These are phyloP conservation scores for Stagonosporopsis vannaccii DNA, from an alignment of 2,329 filamentous ascomycete species.

Conservation along the genomic window DNA sequence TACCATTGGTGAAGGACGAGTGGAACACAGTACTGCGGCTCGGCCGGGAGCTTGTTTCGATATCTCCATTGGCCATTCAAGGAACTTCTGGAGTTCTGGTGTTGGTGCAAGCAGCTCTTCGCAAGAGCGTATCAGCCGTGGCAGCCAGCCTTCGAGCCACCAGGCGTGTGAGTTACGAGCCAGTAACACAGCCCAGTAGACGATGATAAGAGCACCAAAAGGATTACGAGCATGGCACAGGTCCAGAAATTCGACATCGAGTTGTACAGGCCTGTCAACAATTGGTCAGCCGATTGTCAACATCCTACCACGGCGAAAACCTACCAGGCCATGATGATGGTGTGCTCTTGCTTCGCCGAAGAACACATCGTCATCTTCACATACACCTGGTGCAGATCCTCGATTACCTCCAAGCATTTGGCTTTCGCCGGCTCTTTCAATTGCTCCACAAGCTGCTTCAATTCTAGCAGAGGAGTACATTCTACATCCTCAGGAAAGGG, in stretches of 20 bases:
- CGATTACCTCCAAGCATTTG: slow-evolving; percentile 32
- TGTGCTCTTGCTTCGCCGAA: slow-evolving; percentile 1
- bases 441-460: slow-evolving; percentile 9
- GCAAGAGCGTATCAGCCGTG: slow-evolving; percentile 31
- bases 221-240: slow-evolving; percentile 28
- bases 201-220: slow-evolving; percentile 35
- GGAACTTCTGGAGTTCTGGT: slow-evolving; percentile 37
- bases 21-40: background rate
- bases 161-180: slow-evolving; percentile 26
- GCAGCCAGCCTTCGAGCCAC: slow-evolving; percentile 39
- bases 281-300: background rate
- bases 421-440: slow-evolving; percentile 27
- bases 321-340: slow-evolving; percentile 16
- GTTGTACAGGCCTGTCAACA: background rate
- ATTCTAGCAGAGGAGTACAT: slow-evolving; percentile 3
- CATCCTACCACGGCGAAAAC: background rate
- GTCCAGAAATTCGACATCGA: slow-evolving; percentile 10
- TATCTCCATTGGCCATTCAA: slow-evolving; percentile 37
- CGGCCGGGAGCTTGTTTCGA: slow-evolving; percentile 9
- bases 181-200: slow-evolving; percentile 37
- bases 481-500: slow-evolving; percentile 4
- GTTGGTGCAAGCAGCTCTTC: slow-evolving; percentile 31
- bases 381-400: slow-evolving; percentile 30
- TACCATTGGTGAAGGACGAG: slow-evolving; percentile 1
- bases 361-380: slow-evolving; percentile 8